phyloP scores from a whole-genome alignment of 169 alveolate genomes.

The Plasmodium vivax region DNA sequence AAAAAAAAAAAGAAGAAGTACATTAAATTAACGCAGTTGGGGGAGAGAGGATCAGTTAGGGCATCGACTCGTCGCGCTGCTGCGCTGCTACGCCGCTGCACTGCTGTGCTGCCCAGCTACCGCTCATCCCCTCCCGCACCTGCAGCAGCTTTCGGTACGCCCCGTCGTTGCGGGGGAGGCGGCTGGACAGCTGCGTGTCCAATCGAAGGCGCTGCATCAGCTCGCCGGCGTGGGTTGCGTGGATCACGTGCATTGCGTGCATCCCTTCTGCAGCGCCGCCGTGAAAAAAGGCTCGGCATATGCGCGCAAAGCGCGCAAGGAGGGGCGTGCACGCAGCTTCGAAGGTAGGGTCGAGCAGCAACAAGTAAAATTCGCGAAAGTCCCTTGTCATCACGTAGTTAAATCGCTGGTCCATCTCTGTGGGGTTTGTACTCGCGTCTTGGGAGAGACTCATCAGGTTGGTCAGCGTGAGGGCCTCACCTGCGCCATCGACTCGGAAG shows the following conservation, averaged over 20 bases:
- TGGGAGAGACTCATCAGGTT: background rate
- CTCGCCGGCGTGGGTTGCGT: background rate
- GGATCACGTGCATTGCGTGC: background rate
- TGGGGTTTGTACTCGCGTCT: background rate
- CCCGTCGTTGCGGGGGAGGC: background rate
- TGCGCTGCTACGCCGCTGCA: background rate
- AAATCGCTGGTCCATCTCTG: conserved; percentile 15
- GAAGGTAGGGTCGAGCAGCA: conserved; percentile 18
- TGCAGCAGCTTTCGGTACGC: background rate
- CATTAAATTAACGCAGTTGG: background rate
- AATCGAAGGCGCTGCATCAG: background rate
- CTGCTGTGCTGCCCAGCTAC: background rate
- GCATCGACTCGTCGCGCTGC: background rate
- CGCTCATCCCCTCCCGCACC: background rate
- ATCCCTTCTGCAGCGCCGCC: background rate
- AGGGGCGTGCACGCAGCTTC: background rate
- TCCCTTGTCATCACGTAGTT: conserved; percentile 11
- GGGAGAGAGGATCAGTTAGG: background rate
- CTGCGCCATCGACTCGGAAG: conserved; percentile 6
- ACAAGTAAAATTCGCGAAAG: conserved; percentile 7
- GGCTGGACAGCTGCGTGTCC: background rate
- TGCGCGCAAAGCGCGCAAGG: conserved; percentile 5
- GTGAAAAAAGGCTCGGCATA: conserved; percentile 7
- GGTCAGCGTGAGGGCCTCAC: background rate
- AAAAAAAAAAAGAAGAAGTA: background rate